Evolutionary conservation across 2,329 filamentous ascomycete species (phyloP).

Genomic region (Ophioceras dolichostomum): DNA sequence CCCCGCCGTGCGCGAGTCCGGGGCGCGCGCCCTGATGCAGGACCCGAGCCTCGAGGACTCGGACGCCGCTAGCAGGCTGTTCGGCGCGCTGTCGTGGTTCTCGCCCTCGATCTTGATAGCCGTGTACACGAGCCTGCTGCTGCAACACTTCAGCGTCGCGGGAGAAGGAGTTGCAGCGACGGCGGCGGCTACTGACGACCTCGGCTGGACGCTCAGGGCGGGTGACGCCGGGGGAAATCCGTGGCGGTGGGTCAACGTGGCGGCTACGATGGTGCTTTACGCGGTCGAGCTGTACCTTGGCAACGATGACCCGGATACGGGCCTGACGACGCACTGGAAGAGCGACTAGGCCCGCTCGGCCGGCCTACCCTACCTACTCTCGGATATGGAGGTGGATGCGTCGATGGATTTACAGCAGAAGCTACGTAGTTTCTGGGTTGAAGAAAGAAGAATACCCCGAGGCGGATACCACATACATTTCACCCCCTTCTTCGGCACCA

Average conservation of each 20-base stretch:
- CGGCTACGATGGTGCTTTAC: slow-evolving; percentile 79
- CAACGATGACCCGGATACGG: slow-evolving; percentile 64
- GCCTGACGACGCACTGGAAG: slow-evolving; percentile 79
- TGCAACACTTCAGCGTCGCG: slow-evolving; percentile 81
- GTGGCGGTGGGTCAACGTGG: slow-evolving; percentile 90
- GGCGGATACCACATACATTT: too few relatives aligned
- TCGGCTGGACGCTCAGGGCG: slow-evolving; percentile 74
- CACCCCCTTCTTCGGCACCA: too few relatives aligned
- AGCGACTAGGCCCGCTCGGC: too few relatives aligned
- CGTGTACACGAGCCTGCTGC: slow-evolving; percentile 87
- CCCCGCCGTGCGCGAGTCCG: slow-evolving; percentile 78
- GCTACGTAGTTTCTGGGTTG: too few relatives aligned
- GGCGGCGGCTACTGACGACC: slow-evolving; percentile 49
- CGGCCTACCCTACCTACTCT: too few relatives aligned
- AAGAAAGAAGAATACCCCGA: too few relatives aligned
- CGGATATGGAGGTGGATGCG: too few relatives aligned
- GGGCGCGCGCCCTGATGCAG: slow-evolving; percentile 69
- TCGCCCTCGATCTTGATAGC: slow-evolving; percentile 89
- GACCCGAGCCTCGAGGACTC: slow-evolving; percentile 58
- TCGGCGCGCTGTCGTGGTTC: slow-evolving; percentile 85
- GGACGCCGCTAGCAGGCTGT: slow-evolving; percentile 66
- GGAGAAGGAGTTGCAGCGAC: slow-evolving; percentile 53
- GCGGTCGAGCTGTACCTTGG: slow-evolving; percentile 82
- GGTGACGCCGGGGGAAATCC: slow-evolving; percentile 73
- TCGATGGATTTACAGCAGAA: too few relatives aligned